A percentile compares a stretch with the other conserved stretches of the same genome.
Evolutionary conservation across 2,329 filamentous ascomycete genomes (phyloP).

Genomic region (Arachnomyces sp.): DNA sequence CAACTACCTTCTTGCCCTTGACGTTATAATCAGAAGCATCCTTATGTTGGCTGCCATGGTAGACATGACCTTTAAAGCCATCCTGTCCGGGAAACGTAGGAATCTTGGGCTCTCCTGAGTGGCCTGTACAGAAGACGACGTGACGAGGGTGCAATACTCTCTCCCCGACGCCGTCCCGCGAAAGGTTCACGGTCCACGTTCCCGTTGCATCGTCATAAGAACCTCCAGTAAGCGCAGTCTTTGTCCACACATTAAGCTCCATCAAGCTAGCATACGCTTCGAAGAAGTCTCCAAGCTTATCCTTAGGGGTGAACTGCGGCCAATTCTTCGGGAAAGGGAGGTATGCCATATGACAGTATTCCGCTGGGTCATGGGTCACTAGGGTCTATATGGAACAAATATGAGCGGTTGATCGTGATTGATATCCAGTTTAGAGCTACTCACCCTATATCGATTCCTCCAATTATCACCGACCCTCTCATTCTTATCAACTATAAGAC

Average conservation of each 20-base stretch:
- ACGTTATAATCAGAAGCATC: conserved; percentile 29
- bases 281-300: conserved; percentile 43
- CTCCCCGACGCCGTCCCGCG: conserved; percentile 18
- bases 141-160: conserved; percentile 33
- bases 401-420: not conserved
- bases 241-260: conserved; percentile 41
- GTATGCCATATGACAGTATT: conserved; percentile 31
- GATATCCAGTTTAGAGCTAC: not conserved
- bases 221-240: conserved; percentile 31
- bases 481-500: conserved; percentile 39
- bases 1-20: conserved; percentile 38
- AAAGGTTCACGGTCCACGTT: conserved; percentile 32
- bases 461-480: conserved; percentile 43
- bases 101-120: conserved; percentile 35
- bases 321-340: conserved; percentile 35
- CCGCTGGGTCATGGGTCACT: conserved; percentile 34
- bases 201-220: conserved; percentile 30
- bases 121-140: conserved; percentile 42
- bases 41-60: conserved; percentile 38
- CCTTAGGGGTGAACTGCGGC: conserved; percentile 37
- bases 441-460: conserved; percentile 40
- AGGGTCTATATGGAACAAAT: conserved; percentile 20
- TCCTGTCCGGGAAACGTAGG: conserved; percentile 34
- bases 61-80: conserved; percentile 35
- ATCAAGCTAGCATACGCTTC: conserved; percentile 42